Conservation (phyloP, 805 yeast genomes). For the Hagleromyces aurorensis region DNA sequence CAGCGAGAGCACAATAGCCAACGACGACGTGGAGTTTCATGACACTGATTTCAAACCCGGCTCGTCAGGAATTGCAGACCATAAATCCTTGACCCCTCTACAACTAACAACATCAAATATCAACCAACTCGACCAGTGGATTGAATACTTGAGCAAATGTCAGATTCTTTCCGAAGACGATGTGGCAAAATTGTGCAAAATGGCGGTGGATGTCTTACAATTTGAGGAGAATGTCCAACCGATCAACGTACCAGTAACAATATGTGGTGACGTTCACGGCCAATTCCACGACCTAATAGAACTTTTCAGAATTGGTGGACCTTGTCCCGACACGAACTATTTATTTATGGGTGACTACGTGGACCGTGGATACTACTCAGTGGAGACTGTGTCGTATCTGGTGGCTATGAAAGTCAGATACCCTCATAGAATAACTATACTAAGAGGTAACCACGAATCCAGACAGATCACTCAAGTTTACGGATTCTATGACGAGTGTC, state of each 20-base stretch:
- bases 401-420: constrained; percentile 90
- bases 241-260: constrained; percentile 90
- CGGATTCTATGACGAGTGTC: constrained; percentile 92
- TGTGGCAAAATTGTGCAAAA: constrained; percentile 70
- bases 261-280: constrained; percentile 96
- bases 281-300: constrained; percentile 94
- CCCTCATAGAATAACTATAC: constrained; percentile 83
- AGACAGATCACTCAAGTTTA: constrained; percentile 95
- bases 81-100: constrained; percentile 34
- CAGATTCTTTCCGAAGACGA: constrained; percentile 76
- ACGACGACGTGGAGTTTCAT: constrained; percentile 20
- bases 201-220: constrained; percentile 88
- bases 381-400: constrained; percentile 81
- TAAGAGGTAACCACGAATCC: constrained; percentile 92
- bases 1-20: constrained; percentile 12
- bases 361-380: constrained; percentile 74
- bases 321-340: constrained; percentile 86
- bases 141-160: constrained; percentile 68
- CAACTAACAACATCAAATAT: constrained; percentile 39
- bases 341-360: constrained; percentile 90
- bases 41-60: constrained; percentile 27
- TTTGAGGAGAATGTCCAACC: constrained; percentile 94
- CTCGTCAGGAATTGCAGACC: constrained; percentile 33
- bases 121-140: constrained; percentile 80
- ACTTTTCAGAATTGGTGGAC: constrained; percentile 87